Conservation (phyloP, 2,329 filamentous ascomycete genomes). For the Pseudogymnoascus sp. region DNA sequence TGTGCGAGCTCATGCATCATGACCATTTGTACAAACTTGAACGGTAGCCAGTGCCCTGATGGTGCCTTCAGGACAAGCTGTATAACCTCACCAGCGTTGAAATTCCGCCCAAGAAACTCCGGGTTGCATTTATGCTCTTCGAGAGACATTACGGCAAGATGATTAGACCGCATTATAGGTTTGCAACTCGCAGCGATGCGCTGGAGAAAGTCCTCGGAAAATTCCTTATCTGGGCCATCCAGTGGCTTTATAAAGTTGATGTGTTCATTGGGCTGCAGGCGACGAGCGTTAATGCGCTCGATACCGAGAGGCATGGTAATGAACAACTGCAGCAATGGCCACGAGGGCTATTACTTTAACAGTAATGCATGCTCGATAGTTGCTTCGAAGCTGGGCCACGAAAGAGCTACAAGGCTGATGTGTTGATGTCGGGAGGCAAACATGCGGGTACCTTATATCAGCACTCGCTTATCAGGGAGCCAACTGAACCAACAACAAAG, state of each 20-base stretch:
- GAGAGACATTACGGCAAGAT: slow-evolving; percentile 59
- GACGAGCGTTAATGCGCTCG: slow-evolving; percentile 68
- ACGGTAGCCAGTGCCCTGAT: slow-evolving; percentile 65
- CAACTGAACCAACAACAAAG: neutral
- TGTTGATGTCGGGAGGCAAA: slow-evolving; percentile 1
- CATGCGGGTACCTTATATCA: slow-evolving; percentile 3
- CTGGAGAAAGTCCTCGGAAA: slow-evolving; percentile 64
- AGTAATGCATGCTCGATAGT: slow-evolving; percentile 3
- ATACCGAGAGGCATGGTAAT: slow-evolving; percentile 66
- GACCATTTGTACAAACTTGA: slow-evolving; percentile 82
- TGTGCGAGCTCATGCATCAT: slow-evolving; percentile 86
- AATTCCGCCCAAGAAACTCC: slow-evolving; percentile 87
- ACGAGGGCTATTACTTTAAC: neutral
- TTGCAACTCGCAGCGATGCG: slow-evolving; percentile 72
- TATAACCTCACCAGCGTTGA: slow-evolving; percentile 81
- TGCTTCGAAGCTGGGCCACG: neutral
- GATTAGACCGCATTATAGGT: slow-evolving; percentile 62
- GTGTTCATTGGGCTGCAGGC: slow-evolving; percentile 65
- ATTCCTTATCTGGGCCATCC: slow-evolving; percentile 52
- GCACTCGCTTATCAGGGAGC: slow-evolving; percentile 6
- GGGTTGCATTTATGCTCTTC: slow-evolving; percentile 76
- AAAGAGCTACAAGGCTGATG: neutral
- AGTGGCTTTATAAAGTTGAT: slow-evolving; percentile 83
- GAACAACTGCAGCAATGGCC: neutral
- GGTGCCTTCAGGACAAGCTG: slow-evolving; percentile 72